Base-by-base conservation (phyloP, 2,329 filamentous ascomycete genomes). In the Claviceps arundinis region DNA sequence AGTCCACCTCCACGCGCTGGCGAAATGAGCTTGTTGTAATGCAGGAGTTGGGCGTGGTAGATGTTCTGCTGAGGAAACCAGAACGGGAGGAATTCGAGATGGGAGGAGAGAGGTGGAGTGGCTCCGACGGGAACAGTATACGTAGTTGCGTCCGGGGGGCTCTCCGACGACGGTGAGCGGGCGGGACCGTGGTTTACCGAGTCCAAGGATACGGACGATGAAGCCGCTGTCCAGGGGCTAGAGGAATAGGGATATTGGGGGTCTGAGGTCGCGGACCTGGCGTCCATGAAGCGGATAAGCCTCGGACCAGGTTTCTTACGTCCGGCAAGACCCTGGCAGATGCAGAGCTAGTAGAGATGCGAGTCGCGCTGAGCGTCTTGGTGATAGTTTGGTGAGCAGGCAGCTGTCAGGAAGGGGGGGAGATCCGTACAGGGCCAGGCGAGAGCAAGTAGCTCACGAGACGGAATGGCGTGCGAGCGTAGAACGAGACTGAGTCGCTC, bases 1-100 rank as follows among this genome's bases (percentile, higher is more conserved):
- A 81, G 66, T 60, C 77, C 76, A 59, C 76, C 75, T 65, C 67
- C 73, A 61, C 78, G 70, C 52, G 75, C 70, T 48, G 78, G 74
- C 50, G 79, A 77, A 58, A 84, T 74, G 62, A 84, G 77, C 62
- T 76, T 78, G 65, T 83, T 84, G 72, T 84, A 84, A 59, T 82
- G 75, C 50, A 79, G 72, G 52, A 84, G 74, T 65, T 81, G 78
- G 51, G 77, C 77, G 61, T 82, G 77, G 65, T 81, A 80, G 56
- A 77, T 69, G 43, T 73, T 77, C 57, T 82, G 78, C 56, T 81
- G 78, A 16, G 78, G 78, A 53, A 81, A 70, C 59, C 81, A 68
- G 56, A 80, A 73, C 38, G 79, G 78, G 30, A 79, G 68, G 54
- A 80, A 69, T 56, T 81, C 76, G 60, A 80, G 60, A 55, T 73